Base-by-base conservation (phyloP, 2,329 filamentous ascomycete species). In the Neoarthrinium moseri region DNA sequence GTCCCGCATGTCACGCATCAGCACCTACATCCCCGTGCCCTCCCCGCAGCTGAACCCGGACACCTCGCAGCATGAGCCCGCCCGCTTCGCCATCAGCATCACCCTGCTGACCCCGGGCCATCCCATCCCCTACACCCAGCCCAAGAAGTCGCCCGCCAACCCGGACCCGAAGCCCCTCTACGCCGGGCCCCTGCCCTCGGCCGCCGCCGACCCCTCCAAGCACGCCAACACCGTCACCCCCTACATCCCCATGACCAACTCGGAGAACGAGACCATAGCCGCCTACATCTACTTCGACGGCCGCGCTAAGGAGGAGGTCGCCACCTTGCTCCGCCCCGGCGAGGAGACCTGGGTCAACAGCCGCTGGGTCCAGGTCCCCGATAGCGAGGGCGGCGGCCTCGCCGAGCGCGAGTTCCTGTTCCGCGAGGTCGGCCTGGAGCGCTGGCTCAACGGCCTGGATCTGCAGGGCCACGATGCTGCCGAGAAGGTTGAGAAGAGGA, bases 331-430 rank as follows among this genome's bases (percentile, higher is more conserved):
- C 43, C 80, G 94, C 45, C 87, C 91, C 11, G 92, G 94, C 20
- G 94, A 97, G 64, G 94, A 99, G 70, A 99, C 94, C 2, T 99
- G 94, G 94, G 95, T 99, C 20, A 99, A 97, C 62, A 96, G 91
- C 46, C 80, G 94, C 58, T 99, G 94, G 94, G 94, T 99, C 40
- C 92, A 95, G 62, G 84, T 99, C 6, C 90, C 92, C 3, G 86
- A 91, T 22, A 83, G 86, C 20, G 92, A 97, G 68, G 92, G 92
- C 24, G 94, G 94, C 40, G 94, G 94, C 33, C 80, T 99, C 36
- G 94, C 94, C 23, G 94, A 99, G 73, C 84, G 94, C 53, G 94
- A 99, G 64, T 99, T 99, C 57, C 73, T 99, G 53, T 99, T 99
- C 70, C 88, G 92, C 46, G 94, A 99, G 67, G 94, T 99, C 38